These are phyloP conservation scores for Anthracocystis panici-leucophaei DNA, from an alignment of 1,284 basidiomycete genomes.

Conservation along the genomic window DNA sequence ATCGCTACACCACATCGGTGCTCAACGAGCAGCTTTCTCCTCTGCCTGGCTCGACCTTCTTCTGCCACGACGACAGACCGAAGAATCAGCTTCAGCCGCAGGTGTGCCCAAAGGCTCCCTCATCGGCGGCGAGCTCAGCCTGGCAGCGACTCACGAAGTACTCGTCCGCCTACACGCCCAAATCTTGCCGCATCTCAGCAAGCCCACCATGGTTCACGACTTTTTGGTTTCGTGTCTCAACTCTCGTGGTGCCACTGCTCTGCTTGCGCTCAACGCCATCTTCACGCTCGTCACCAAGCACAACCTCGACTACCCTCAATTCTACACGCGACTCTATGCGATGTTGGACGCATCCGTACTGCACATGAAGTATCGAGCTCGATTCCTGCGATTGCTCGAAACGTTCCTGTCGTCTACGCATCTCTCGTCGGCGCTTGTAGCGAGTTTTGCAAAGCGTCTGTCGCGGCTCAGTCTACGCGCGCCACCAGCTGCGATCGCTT, in stretches of 20 bases:
- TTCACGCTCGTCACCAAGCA: constrained; percentile 92
- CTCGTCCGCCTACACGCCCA: constrained; percentile 85
- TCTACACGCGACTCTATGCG: constrained; percentile 92
- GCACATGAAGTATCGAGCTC: constrained; percentile 89
- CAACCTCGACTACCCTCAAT: constrained; percentile 94
- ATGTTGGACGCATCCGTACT: constrained; percentile 82
- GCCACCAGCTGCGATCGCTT: constrained; percentile 89
- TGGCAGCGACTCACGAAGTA: constrained; percentile 75
- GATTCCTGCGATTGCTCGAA: constrained; percentile 93
- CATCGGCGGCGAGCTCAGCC: constrained; percentile 71
- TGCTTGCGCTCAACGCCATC: constrained; percentile 90
- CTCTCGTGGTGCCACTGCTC: constrained; percentile 78
- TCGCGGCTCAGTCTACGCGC: constrained; percentile 85
- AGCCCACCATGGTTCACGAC: constrained; percentile 84
- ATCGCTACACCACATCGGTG: constrained; percentile 76
- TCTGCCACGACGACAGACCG: constrained; percentile 70
- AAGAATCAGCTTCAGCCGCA: constrained; percentile 21
- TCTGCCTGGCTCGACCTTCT: constrained; percentile 81
- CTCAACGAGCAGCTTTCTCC: constrained; percentile 83
- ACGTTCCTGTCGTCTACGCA: constrained; percentile 92
- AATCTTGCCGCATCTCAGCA: constrained; percentile 84
- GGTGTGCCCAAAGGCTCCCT: constrained; percentile 18
- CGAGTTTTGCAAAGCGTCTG: constrained; percentile 93
- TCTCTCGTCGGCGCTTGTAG: constrained; percentile 86
- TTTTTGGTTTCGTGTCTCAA: constrained; percentile 89